Base-by-base conservation (phyloP, 371 early-diverging fungal genomes). In the Coemansia sp. region DNA sequence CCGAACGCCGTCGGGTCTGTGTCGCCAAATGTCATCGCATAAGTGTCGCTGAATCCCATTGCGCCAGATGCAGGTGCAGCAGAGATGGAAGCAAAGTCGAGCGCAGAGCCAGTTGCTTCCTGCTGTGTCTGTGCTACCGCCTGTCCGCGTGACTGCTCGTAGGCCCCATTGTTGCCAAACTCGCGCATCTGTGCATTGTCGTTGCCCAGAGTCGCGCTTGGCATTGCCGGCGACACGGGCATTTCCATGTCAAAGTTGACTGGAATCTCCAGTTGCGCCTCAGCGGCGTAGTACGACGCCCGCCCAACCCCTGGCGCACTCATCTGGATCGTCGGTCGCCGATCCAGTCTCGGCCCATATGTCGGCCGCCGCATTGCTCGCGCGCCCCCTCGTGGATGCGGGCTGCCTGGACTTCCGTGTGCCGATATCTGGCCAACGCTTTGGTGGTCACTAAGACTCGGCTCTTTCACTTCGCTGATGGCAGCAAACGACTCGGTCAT, bases 241-340 rank as follows among this genome's bases (percentile, higher is more conserved):
- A 69, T n/a, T 23, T 46, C 52, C 41, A 73, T 39, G 60, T 73
- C 74, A 55, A 73, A 73, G 63, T 62, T 73, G 39, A 63, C 66
- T 5, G 74, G 74, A 17, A 73, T 53, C 23, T 73, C 74, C 12
- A 66, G 74, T 46, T 66, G 66, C 2, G 66, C 9, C 40, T 66
- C 66, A 12, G 66, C 61, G 1, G 66, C 62, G 48, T 70, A 73
- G 67, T 73, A 73, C 39, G 74, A 73, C 4, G 58, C 61, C 26
- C 73, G 53, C n/a, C 73, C 73, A 23, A 46, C 24, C 1, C 70
- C 70, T 1, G 23, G 46, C 21, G 49, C 39, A 1, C 55, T 53
- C 32, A 56, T 48, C n/a, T 63, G 28, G 23, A 51, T 63, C 11
- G 41, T 24, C 9, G 70, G 73, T 36, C 71, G 66, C 19, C 74